Evolutionary conservation across 2,329 filamentous ascomycete genomes (phyloP), one percentile per base, ranked within the genome.

Genomic region (Grosmannia serpens): DNA sequence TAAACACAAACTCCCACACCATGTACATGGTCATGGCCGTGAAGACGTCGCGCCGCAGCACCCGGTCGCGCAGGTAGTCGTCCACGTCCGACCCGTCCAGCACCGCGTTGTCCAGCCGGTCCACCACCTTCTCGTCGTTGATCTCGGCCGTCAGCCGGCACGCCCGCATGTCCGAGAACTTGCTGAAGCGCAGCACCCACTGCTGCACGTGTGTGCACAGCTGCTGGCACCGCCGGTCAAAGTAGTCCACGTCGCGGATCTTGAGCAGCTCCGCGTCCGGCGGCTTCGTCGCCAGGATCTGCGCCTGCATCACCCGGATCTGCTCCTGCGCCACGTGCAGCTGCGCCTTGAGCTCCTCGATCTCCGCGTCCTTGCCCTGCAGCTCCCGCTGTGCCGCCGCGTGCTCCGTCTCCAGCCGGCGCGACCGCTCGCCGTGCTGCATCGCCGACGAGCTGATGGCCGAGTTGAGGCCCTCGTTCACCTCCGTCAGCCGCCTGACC

Each of bases 21-120:
- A 99, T 96, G 62, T 88, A 94, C 91, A 97, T 97, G 58, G 92
- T 89, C 71, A 99, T 91, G 44, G 91, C 94, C 90, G 97, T 96
- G 79, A 99, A 96, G 60, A 97, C 86, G 70, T 97, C 92, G 61
- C 92, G 85, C 61, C 94, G 86, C 67, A 83, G 86, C 58, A 96
- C 87, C 46, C 95, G 88, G 70, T 99, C 92, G 64, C 82, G 82
- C 54, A 99, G 85, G 68, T 95, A 94, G 59, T 79, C 77, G 71
- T 97, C 91, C 62, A 96, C 91, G 69, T 97, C 91, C 52, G 90
- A 90, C 62, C 92, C 94, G 73, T 99, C 95, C 29, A 99, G 81
- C 57, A 99, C 85, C 61, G 90, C 85, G 71, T 96, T 96, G 75
- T 97, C 94, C 53, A 99, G 85, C 47, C 92, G 86, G 71, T 95